These are phyloP conservation scores for Hericium erinaceus DNA, from an alignment of 768 basidiomycete genomes.

Conservation along the genomic window DNA sequence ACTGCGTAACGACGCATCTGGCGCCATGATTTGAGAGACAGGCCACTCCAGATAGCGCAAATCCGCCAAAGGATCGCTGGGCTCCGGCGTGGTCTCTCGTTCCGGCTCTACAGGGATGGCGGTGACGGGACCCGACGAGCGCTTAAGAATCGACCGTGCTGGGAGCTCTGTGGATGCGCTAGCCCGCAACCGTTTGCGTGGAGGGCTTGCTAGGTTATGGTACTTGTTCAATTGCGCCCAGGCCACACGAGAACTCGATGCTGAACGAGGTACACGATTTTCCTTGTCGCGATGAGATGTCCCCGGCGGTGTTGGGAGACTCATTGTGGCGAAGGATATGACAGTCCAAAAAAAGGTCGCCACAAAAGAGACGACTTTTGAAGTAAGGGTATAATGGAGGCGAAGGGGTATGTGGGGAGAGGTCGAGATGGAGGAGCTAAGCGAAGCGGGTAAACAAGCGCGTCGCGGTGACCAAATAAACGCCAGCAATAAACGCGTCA, in stretches of 20 bases:
- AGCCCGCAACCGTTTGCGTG: constrained; percentile 2
- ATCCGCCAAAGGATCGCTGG: constrained; percentile 54
- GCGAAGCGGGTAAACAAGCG: too few relatives aligned
- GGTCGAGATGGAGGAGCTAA: too few relatives aligned
- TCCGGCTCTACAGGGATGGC: constrained; percentile 30
- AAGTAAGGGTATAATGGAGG: too few relatives aligned
- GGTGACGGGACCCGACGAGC: constrained; percentile 24
- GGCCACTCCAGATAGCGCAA: constrained; percentile 58
- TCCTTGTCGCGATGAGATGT: constrained; percentile 52
- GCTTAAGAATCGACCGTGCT: constrained; percentile 65
- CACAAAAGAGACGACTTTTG: too few relatives aligned
- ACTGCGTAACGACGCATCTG: constrained; percentile 38
- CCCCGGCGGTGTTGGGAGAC: constrained; percentile 52
- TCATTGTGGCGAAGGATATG: constrained; percentile 23
- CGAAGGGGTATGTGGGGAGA: too few relatives aligned
- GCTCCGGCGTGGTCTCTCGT: constrained; percentile 72
- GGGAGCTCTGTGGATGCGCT: constrained; percentile 37
- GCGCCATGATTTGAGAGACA: constrained; percentile 47
- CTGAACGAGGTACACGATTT: constrained; percentile 24
- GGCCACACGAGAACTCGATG: constrained; percentile 28
- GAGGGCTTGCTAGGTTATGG: constrained; percentile 28
- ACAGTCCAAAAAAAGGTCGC: too few relatives aligned
- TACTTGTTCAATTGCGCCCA: constrained; percentile 47
- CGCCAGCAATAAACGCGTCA: constrained; percentile 27
- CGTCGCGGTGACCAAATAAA: constrained; percentile 11